Percentiles rank a stretch among this genome's conserved stretches.
These are phyloP conservation scores for Ceratobasidium sp. DNA, from an alignment of 1,284 basidiomycete genomes.

Conservation along the genomic window DNA sequence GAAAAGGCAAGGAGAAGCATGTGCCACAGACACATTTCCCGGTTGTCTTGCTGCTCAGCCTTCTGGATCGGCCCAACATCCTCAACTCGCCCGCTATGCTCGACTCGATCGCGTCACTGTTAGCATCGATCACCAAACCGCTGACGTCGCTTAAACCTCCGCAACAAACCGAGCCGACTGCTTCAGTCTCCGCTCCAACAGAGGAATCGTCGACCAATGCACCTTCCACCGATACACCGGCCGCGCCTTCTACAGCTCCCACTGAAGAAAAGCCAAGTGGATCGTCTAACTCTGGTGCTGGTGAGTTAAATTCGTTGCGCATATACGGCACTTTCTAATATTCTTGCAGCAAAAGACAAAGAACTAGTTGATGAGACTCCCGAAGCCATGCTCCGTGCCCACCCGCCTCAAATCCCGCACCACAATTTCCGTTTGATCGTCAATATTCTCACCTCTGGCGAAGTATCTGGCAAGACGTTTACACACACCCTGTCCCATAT, in stretches of 20 bases:
- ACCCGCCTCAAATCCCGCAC: conserved; percentile 83
- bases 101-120: conserved; percentile 85
- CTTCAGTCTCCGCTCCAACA: conserved; percentile 18
- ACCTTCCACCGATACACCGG: conserved; percentile 21
- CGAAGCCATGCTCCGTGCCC: conserved; percentile 49
- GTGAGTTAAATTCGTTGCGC: conserved; percentile 27
- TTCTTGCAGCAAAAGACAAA: conserved; percentile 34
- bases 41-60: conserved; percentile 82
- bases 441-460: conserved; percentile 91
- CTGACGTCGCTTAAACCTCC: conserved; percentile 64
- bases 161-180: conserved; percentile 46
- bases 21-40: conserved; percentile 84
- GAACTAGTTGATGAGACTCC: conserved; percentile 27
- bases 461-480: conserved; percentile 95
- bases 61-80: conserved; percentile 84
- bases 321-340: conserved; percentile 1
- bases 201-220: conserved; percentile 1
- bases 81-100: conserved; percentile 88
- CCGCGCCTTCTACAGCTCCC: conserved; percentile 18
- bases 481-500: conserved; percentile 88
- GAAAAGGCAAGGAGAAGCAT: conserved; percentile 91
- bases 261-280: conserved; percentile 1
- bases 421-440: conserved; percentile 85
- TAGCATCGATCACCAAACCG: conserved; percentile 87
- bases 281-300: neutral